Evolutionary conservation across 2,329 filamentous ascomycete genomes (phyloP).

Genomic region (Aspergillus japonicus): DNA sequence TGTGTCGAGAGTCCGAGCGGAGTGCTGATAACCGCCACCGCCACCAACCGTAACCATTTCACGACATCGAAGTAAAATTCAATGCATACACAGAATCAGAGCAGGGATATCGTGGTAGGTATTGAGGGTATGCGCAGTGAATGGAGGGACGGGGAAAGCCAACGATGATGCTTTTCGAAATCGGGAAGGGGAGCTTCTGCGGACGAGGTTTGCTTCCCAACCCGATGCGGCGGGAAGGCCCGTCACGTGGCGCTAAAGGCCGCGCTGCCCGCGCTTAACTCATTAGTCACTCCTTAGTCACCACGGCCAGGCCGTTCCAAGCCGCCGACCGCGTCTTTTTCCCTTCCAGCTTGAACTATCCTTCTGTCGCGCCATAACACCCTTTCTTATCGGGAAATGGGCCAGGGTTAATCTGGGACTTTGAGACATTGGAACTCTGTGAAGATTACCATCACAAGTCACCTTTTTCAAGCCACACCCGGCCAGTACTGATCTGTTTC

Average conservation of each 20-base stretch:
- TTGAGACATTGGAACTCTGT: neutral
- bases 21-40: constrained; percentile 38
- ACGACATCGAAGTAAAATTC: constrained; percentile 25
- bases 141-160: constrained; percentile 13
- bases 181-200: constrained; percentile 24
- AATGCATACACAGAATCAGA: neutral
- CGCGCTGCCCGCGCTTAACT: constrained; percentile 13
- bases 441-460: neutral
- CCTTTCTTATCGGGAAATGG: neutral
- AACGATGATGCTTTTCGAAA: constrained; percentile 13
- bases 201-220: constrained; percentile 23
- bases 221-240: constrained; percentile 4
- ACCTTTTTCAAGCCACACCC: neutral
- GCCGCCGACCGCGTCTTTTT: constrained; percentile 2
- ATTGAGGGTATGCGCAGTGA: constrained; percentile 16
- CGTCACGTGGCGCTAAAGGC: neutral
- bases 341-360: neutral
- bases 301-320: neutral
- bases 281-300: constrained; percentile 13
- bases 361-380: neutral
- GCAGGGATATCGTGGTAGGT: neutral
- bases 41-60: constrained; percentile 41
- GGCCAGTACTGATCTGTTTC: neutral
- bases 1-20: constrained; percentile 36
- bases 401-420: neutral